A percentile compares a stretch with the other conserved stretches of the same genome.
Evolutionary conservation across 495 filamentous ascomycete species (phyloP).

Genomic region (Trypethelium eluteriae): DNA sequence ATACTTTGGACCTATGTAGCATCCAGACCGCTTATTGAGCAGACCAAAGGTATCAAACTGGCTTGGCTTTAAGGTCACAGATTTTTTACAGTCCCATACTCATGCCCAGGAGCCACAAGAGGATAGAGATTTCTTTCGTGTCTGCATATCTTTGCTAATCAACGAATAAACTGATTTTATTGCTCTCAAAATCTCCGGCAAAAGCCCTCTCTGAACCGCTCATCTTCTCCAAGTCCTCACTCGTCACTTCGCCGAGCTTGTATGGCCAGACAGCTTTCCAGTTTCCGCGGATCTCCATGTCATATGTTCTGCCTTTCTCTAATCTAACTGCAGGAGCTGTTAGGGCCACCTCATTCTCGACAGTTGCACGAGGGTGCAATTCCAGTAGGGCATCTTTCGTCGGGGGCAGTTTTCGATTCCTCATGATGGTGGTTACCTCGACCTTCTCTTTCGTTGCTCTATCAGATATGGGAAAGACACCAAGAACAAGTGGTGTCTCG

Average conservation of each 20-base stretch:
- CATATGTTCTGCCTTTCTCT: slow-evolving; percentile 9
- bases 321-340: neutral
- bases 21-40: no score
- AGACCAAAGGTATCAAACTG: no score
- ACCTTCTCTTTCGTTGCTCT: neutral
- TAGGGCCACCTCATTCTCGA: neutral
- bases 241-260: neutral
- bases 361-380: slow-evolving; percentile 1
- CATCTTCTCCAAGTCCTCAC: neutral
- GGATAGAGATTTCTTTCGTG: neutral
- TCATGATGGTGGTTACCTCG: neutral
- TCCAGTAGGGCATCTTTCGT: slow-evolving; percentile 7
- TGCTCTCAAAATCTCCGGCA: neutral
- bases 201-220: neutral
- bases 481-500: neutral
- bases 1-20: no score
- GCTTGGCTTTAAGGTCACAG: no score
- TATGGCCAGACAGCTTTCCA: slow-evolving; percentile 11
- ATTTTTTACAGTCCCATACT: no score
- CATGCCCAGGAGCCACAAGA: no score
- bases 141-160: neutral
- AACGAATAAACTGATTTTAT: neutral
- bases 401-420: slow-evolving; percentile 6
- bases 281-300: neutral
- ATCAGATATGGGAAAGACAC: neutral